Base-by-base conservation (phyloP, 129 eudicot species). In the Cynara cardunculus region DNA sequence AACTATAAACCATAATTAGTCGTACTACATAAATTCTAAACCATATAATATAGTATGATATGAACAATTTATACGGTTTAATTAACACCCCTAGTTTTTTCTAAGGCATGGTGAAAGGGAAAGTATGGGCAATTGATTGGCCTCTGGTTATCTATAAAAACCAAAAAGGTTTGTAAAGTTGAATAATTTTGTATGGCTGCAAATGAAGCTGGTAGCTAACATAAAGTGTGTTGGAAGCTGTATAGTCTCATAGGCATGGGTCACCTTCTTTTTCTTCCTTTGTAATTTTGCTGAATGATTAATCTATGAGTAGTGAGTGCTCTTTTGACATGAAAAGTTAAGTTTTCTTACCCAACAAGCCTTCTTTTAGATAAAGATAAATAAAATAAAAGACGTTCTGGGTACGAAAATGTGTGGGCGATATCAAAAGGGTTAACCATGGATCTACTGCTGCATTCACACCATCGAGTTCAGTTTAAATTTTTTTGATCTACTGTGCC, bases 261-360 rank as follows among this genome's bases (percentile, higher is more conserved):
- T 25, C 67, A 31, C 72, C 80, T 44, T 69, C 26, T 75, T 62
- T 64, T 22, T 28, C 28, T 64, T 75, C 39, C 16, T 64, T 75
- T 64, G 61, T 34, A 49, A 70, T 76, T 72, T 76, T 78, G 31
- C 53, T 71, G 78, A 70, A 56, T 83, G 46, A 82, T 82, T 83
- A 83, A 66, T 78, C 71, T 76, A 76, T 69, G 77, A 76, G 81
- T 75, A 82, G 76, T 56, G 65, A 73, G 74, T 76, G 86, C 74
- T 30, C 78, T 71, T 71, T 77, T 71, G 68, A 71, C 69, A 83
- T 71, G 34, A 76, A 75, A 76, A 82, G 44, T 32, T 49, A 18
- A 35, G 79, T 73, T 76, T 69, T 82, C 81, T 82, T 82, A 82
- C 86, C 82, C 78, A 76, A 76, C 77, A 82, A 76, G 85, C 14